Evolutionary conservation across 352 stramenopile genomes (phyloP).

Genomic region (Pythium phragmitis): DNA sequence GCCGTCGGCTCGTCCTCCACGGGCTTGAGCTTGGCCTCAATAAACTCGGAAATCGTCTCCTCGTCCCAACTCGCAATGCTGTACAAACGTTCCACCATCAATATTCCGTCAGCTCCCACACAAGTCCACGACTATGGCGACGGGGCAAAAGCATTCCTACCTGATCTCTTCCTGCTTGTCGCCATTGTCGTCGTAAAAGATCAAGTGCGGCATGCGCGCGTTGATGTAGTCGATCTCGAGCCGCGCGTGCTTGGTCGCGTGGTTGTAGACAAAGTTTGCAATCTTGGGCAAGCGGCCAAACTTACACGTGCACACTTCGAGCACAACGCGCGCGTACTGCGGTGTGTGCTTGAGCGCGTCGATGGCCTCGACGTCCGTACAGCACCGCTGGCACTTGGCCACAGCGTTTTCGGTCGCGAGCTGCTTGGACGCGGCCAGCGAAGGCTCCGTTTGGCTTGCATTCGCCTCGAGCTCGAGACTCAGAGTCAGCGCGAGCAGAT

Average conservation of each 20-base stretch:
- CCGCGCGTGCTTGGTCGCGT: slow-evolving; percentile 38
- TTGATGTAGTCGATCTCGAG: slow-evolving; percentile 57
- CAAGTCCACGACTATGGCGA: neutral
- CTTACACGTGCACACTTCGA: slow-evolving; percentile 55
- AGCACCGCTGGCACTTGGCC: slow-evolving; percentile 48
- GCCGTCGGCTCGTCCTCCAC: slow-evolving; percentile 16
- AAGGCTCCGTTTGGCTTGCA: slow-evolving; percentile 2
- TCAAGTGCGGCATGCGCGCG: slow-evolving; percentile 47
- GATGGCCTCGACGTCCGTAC: slow-evolving; percentile 42
- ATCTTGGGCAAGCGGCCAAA: slow-evolving; percentile 66
- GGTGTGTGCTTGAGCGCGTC: slow-evolving; percentile 30
- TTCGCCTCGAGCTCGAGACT: slow-evolving; percentile 9
- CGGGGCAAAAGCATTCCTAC: slow-evolving; percentile 21
- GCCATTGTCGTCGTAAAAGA: slow-evolving; percentile 59
- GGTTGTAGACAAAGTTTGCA: slow-evolving; percentile 62
- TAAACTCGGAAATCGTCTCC: slow-evolving; percentile 70
- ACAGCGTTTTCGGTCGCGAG: slow-evolving; percentile 12
- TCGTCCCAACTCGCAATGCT: slow-evolving; percentile 77
- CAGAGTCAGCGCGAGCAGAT: slow-evolving; percentile 42
- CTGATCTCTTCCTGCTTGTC: slow-evolving; percentile 64
- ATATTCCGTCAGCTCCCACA: neutral
- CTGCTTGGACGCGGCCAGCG: slow-evolving; percentile 20
- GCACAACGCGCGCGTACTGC: slow-evolving; percentile 43
- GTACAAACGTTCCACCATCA: neutral
- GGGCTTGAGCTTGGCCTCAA: slow-evolving; percentile 52